Evolutionary conservation across 2,329 filamentous ascomycete genomes (phyloP), one percentile per base, ranked within the genome.

Genomic region (Westerdykella sp.): DNA sequence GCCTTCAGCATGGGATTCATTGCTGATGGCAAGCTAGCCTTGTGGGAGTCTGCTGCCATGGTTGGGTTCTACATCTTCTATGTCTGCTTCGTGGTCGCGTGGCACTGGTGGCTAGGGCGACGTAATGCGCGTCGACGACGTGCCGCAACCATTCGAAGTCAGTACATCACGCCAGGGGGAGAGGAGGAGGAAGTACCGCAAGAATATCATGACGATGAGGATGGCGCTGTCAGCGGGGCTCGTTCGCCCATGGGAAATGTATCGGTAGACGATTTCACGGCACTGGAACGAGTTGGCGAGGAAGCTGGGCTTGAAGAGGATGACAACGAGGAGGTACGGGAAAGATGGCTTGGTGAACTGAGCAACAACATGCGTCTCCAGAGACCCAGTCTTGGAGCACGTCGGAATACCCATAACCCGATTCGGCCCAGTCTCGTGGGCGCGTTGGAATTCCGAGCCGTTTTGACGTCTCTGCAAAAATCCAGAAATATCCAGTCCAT

Each of bases 381-480:
- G 52, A 80, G 88, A 16, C 80, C 86, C 1, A 72, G 73, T 25
- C 75, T 80, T 37, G 76, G 76, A 36, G 78, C 81, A 49, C 80
- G 84, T 52, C 84, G 83, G 51, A 88, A 76, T 37, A 81, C 87
- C 2, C 78, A 90, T 47, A 91, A 83, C 6, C 85, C 89, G 0
- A 96, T 98, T 49, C 79, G 93, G 35, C 91, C 93, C 1, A 97
- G 93, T 71, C 72, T 98, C 37, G 84, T 98, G 3, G 93, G 93
- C 35, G 93, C 87, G 7, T 73, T 98, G 44, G 93, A 98, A 67
- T 98, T 98, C 56, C 80, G 90, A 55, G 91, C 91, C 2, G 84
- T 95, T 3, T 72, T 98, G 37, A 84, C 87, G n/a, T 89, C 89
- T 2, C 70, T 98, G 44, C 83, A 94, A 57, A 85, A 83, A 51